These are phyloP conservation scores for Macrophomina phaseolina DNA, from an alignment of 2,329 filamentous ascomycete genomes.

Conservation along the genomic window DNA sequence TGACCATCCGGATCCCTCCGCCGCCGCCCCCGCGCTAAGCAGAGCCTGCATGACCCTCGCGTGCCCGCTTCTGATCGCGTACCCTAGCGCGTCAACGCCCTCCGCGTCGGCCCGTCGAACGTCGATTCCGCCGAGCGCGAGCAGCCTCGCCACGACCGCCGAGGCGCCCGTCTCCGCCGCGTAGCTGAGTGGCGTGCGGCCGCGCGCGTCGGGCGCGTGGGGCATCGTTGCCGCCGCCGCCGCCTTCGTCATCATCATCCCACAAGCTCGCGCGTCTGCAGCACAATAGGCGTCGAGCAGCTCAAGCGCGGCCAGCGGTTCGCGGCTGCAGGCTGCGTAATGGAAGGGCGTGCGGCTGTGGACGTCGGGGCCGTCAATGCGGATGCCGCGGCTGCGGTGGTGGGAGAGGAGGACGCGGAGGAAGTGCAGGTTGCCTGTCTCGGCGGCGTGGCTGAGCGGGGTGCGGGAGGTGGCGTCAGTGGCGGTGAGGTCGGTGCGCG, in stretches of 20 bases:
- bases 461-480: background rate
- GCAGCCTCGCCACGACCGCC: background rate
- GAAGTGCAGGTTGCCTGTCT: background rate
- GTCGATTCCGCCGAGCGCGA: background rate
- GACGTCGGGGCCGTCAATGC: background rate
- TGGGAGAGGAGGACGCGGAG: background rate
- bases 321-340: background rate
- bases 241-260: too few species aligned
- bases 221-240: background rate
- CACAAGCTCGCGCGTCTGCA: background rate
- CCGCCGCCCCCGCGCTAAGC: background rate
- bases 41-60: background rate
- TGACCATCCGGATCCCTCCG: background rate
- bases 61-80: background rate
- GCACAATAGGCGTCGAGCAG: background rate
- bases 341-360: background rate
- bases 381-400: background rate
- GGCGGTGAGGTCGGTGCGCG: background rate
- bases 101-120: background rate
- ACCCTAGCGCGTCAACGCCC: background rate
- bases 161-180: background rate
- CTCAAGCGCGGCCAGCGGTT: background rate
- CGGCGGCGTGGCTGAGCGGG: background rate
- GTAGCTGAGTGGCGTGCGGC: slow-evolving; percentile 6
- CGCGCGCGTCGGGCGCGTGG: background rate